phyloP scores from a whole-genome alignment of 2,329 filamentous ascomycete genomes.

The Talaromyces amestolkiae region DNA sequence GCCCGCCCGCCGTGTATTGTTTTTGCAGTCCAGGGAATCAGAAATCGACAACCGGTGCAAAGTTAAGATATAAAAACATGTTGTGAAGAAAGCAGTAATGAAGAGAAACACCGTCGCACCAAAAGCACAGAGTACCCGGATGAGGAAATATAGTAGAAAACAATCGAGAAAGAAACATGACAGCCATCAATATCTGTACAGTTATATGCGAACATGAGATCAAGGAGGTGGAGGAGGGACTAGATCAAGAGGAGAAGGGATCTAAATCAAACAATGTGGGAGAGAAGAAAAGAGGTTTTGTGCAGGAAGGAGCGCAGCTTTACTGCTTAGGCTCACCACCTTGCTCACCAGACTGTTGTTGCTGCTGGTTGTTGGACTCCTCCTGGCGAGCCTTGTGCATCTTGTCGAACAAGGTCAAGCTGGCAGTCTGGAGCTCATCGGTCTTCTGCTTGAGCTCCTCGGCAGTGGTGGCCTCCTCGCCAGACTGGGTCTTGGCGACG shows the following conservation, averaged over 20 bases:
- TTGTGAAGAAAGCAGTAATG: constrained; percentile 10
- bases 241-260: constrained; percentile 11
- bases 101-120: constrained; percentile 19
- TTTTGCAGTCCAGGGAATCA: constrained; percentile 17
- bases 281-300: constrained; percentile 8
- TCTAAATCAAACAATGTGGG: constrained; percentile 19
- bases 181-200: constrained; percentile 21
- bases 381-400: constrained; percentile 94
- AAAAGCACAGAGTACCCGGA: constrained; percentile 12
- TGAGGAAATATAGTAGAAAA: constrained; percentile 17
- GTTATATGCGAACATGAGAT: constrained; percentile 21
- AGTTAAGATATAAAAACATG: constrained; percentile 18
- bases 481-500: constrained; percentile 89
- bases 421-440: constrained; percentile 93
- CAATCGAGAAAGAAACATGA: constrained; percentile 17
- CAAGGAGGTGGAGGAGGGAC: constrained; percentile 27
- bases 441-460: constrained; percentile 98
- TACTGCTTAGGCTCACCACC: constrained; percentile 70
- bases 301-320: constrained; percentile 21
- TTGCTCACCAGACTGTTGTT: constrained; percentile 44
- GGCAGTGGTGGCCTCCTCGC: constrained; percentile 80
- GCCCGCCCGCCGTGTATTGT: constrained; percentile 11
- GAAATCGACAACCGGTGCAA: constrained; percentile 17
- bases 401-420: constrained; percentile 97
- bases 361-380: constrained; percentile 49